Base-by-base conservation (phyloP, 1,139 yeast genomes). In the Kodamaea derodonti region DNA sequence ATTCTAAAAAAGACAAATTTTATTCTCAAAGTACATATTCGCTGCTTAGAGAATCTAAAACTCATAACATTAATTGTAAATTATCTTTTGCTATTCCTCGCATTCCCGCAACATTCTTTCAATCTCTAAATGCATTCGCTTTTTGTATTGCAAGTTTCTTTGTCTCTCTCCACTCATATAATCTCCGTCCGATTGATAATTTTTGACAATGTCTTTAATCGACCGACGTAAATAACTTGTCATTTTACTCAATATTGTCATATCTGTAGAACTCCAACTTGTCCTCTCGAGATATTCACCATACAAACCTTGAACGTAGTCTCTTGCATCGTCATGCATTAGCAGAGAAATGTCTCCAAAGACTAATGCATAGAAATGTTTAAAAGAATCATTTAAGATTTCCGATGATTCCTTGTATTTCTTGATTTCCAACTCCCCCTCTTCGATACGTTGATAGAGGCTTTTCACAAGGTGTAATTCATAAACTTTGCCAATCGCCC, bases 191-290 rank as follows among this genome's bases (percentile, higher is more conserved):
- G 37, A 38, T 11, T 45, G 24, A 33, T 45, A n/a, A n/a, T n/a
- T n/a, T n/a, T n/a, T n/a, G n/a, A 54, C 57, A 25, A 58, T 32
- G 36, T 50, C 58, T 12, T 41, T 27, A 13, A 55, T 40, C 2
- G 62, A 51, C 10, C 43, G 45, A 6, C 30, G 27, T 11, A 48
- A 32, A 35, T 55, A 55, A 10, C 34, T 32, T 24, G 43, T 39
- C 3, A 51, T 32, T 24, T 50, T 47, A 10, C 39, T 37, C n/a
- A 55, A 31, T 6, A 46, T 20, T 6, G 35, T 32, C 8, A 23
- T 7, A 28, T 52, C 47, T 3, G 28, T 28, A 13, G 55, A 38
- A 4, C 42, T 36, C 11, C 12, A 25, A 9, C 6, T 6, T 6
- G 17, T 6, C 17, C 14, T 25, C 15, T 14, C 8, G 7, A 13